phyloP scores from a whole-genome alignment of 345 rosid genomes.

The Erysimum cheiranthoides region DNA sequence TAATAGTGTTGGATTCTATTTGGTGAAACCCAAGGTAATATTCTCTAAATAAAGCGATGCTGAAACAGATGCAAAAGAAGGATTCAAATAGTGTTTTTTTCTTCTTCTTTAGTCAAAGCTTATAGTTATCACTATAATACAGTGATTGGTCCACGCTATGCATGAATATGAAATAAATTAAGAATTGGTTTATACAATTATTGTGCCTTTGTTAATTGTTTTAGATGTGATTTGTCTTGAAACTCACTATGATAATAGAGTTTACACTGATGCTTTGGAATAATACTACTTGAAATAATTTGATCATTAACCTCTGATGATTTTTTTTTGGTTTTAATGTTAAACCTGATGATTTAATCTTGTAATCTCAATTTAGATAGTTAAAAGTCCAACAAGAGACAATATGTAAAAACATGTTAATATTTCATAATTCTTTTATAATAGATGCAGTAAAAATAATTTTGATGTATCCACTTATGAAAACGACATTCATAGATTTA shows the following conservation, averaged over 20 bases:
- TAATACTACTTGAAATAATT: background rate
- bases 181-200: background rate
- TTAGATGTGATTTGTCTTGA: background rate
- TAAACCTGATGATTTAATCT: background rate
- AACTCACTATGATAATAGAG: background rate
- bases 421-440: background rate
- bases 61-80: slow-evolving; percentile 31
- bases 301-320: background rate
- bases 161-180: background rate
- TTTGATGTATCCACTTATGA: too few relatives aligned
- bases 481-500: too few relatives aligned
- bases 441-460: too few relatives aligned
- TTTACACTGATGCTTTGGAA: background rate
- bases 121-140: background rate
- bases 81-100: background rate
- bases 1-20: slow-evolving; percentile 45
- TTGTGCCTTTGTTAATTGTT: background rate
- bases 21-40: slow-evolving; percentile 40
- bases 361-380: background rate
- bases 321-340: too few relatives aligned
- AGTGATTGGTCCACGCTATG: background rate
- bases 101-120: background rate
- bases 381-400: background rate
- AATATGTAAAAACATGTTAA: background rate
- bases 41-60: slow-evolving; percentile 30